These are phyloP conservation scores for Xylariaceae sp. DNA, from an alignment of 2,329 filamentous ascomycete species.

Conservation along the genomic window DNA sequence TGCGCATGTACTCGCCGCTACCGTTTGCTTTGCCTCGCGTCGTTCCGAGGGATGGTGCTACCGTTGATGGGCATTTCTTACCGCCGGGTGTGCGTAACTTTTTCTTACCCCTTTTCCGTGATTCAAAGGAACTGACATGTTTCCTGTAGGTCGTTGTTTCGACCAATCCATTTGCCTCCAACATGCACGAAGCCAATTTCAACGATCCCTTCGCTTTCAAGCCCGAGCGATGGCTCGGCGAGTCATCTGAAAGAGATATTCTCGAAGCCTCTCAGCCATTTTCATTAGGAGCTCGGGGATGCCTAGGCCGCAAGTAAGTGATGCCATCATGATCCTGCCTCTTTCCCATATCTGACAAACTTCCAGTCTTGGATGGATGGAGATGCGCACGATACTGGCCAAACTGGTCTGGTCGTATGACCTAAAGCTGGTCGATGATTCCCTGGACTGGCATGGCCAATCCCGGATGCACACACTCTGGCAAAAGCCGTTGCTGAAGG, in stretches of 20 bases:
- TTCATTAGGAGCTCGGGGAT: slow-evolving; percentile 13
- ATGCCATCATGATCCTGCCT: neutral
- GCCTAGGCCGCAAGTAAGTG: slow-evolving; percentile 19
- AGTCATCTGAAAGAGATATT: slow-evolving; percentile 5
- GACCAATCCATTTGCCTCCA: slow-evolving; percentile 21
- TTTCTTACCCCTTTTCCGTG: neutral
- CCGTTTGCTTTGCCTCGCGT: slow-evolving; percentile 16
- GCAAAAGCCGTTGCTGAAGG: slow-evolving; percentile 19
- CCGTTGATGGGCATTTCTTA: slow-evolving; percentile 19
- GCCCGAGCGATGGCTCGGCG: slow-evolving; percentile 22
- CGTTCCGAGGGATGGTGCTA: slow-evolving; percentile 15
- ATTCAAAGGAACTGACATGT: neutral
- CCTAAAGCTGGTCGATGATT: slow-evolving; percentile 19
- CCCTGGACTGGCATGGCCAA: slow-evolving; percentile 25
- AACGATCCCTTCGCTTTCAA: slow-evolving; percentile 8
- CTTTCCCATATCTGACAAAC: neutral
- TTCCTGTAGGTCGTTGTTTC: slow-evolving; percentile 14
- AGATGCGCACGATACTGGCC: slow-evolving; percentile 21
- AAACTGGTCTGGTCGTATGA: slow-evolving; percentile 26
- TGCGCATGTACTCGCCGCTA: slow-evolving; percentile 21
- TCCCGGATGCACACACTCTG: slow-evolving; percentile 25
- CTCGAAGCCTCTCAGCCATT: slow-evolving; percentile 20
- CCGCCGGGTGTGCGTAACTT: slow-evolving; percentile 18
- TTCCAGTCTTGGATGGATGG: slow-evolving; percentile 17
- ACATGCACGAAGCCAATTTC: slow-evolving; percentile 18